Percentiles rank a stretch among this genome's conserved stretches.
phyloP scores from a whole-genome alignment of 208 protist species.

The Trypanosoma melophagium region DNA sequence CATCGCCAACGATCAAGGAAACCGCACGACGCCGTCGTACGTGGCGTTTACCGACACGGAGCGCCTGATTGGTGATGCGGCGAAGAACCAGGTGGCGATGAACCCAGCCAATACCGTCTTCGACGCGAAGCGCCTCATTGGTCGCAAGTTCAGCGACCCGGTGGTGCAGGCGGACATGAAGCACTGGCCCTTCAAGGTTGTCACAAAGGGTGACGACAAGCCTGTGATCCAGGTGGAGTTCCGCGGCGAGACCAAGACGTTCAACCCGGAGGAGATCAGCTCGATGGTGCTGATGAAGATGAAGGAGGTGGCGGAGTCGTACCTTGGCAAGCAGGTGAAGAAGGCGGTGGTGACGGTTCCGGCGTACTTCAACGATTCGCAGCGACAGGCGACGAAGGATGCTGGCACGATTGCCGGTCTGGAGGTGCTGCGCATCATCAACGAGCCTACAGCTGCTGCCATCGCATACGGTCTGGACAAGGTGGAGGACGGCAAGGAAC shows the following conservation, averaged over 20 bases:
- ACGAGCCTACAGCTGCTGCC: slow-evolving; percentile 97
- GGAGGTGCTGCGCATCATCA: slow-evolving; percentile 96
- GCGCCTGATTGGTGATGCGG: slow-evolving; percentile 96
- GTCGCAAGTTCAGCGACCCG: slow-evolving; percentile 81
- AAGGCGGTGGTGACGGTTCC: slow-evolving; percentile 97
- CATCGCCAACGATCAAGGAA: slow-evolving; percentile 99
- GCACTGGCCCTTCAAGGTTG: slow-evolving; percentile 94
- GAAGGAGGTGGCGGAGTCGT: slow-evolving; percentile 95
- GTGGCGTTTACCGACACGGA: slow-evolving; percentile 98
- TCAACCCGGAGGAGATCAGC: slow-evolving; percentile 95
- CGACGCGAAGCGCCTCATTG: slow-evolving; percentile 96
- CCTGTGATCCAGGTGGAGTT: slow-evolving; percentile 57
- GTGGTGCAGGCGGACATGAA: slow-evolving; percentile 91
- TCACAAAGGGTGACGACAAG: slow-evolving; percentile 39
- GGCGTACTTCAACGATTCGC: slow-evolving; percentile 97
- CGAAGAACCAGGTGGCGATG: slow-evolving; percentile 89
- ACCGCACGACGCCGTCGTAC: slow-evolving; percentile 98
- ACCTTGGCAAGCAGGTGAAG: slow-evolving; percentile 92
- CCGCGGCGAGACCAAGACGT: slow-evolving; percentile 86
- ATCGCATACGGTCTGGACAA: slow-evolving; percentile 97
- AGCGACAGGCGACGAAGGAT: slow-evolving; percentile 97
- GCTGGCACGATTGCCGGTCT: slow-evolving; percentile 95
- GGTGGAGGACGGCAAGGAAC: slow-evolving; percentile 36
- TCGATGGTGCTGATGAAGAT: slow-evolving; percentile 95
- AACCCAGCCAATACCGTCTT: slow-evolving; percentile 92